These are phyloP conservation scores for Chrysophaeum taylorii DNA, from an alignment of 352 stramenopile genomes.

Conservation along the genomic window DNA sequence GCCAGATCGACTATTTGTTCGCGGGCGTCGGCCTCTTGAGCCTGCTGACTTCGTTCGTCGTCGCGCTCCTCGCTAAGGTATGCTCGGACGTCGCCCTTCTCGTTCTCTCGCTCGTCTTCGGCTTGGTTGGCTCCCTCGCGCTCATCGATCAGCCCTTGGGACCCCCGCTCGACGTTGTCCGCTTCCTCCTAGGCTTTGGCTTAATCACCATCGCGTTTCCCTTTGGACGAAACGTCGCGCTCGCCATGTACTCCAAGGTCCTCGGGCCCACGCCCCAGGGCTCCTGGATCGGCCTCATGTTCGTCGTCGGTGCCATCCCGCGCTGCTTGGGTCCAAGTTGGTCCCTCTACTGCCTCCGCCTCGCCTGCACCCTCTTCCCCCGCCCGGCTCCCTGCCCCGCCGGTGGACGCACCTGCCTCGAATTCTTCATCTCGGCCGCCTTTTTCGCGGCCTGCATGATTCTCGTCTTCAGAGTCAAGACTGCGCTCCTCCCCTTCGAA, in stretches of 20 bases:
- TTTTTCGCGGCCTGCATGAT: not conserved
- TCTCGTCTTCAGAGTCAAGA: not conserved
- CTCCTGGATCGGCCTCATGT: constrained; percentile 37
- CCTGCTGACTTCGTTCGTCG: constrained; percentile 30
- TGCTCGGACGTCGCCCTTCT: constrained; percentile 31
- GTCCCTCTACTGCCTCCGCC: constrained; percentile 17
- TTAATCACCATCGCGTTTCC: constrained; percentile 37
- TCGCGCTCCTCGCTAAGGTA: constrained; percentile 22
- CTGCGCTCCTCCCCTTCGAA: not conserved
- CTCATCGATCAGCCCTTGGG: constrained; percentile 29
- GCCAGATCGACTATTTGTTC: constrained; percentile 34
- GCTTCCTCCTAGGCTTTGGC: constrained; percentile 34
- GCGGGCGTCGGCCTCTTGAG: constrained; percentile 27
- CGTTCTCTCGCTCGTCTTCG: constrained; percentile 31
- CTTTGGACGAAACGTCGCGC: constrained; percentile 33
- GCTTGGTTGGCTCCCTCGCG: constrained; percentile 30
- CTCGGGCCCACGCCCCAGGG: constrained; percentile 26
- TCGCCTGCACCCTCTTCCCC: constrained; percentile 11
- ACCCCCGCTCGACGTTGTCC: not conserved
- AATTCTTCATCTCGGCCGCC: not conserved
- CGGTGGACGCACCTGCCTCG: not conserved
- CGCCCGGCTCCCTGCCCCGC: not conserved
- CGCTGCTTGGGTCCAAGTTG: constrained; percentile 34
- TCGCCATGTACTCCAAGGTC: constrained; percentile 33
- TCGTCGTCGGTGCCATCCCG: constrained; percentile 36